phyloP scores from a whole-genome alignment of 352 stramenopile species.

The Globisporangium nunn region DNA sequence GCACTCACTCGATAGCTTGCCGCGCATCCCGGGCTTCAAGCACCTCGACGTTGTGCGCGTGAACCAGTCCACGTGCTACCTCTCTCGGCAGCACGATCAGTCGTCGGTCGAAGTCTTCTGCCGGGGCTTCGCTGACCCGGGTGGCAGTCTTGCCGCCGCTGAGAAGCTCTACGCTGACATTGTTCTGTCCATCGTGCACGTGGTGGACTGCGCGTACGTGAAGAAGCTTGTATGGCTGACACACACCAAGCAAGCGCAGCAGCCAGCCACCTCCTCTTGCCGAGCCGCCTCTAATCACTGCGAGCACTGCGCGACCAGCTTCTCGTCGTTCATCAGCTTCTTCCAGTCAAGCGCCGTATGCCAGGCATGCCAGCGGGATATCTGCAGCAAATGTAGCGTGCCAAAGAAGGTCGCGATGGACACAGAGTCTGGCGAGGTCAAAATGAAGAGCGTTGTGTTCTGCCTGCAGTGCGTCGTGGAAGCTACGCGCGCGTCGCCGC shows the following conservation, averaged over 20 bases:
- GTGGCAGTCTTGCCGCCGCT: neutral
- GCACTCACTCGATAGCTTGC: constrained; percentile 1
- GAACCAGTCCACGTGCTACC: constrained; percentile 9
- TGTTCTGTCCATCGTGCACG: constrained; percentile 1
- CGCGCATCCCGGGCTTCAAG: constrained; percentile 7
- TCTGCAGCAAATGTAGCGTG: too few relatives aligned
- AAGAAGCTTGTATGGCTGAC: constrained; percentile 6
- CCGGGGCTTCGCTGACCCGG: neutral
- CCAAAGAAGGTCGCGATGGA: too few relatives aligned
- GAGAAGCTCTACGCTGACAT: neutral
- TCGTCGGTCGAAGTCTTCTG: constrained; percentile 7
- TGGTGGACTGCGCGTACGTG: constrained; percentile 10
- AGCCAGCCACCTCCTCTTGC: constrained; percentile 7
- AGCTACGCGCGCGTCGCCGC: constrained; percentile 20
- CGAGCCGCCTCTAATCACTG: constrained; percentile 8
- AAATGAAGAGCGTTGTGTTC: constrained; percentile 27
- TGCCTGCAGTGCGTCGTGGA: constrained; percentile 38
- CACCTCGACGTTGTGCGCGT: constrained; percentile 28
- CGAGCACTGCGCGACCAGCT: constrained; percentile 22
- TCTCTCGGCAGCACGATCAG: constrained; percentile 2
- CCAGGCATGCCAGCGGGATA: constrained; percentile 15
- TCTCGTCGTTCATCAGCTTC: constrained; percentile 21
- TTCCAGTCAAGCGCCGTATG: constrained; percentile 19
- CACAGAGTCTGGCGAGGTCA: constrained; percentile 24
- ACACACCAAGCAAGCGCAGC: constrained; percentile 13